Base-by-base conservation (phyloP, 1,284 basidiomycete genomes). In the Microbotryomycetes sp. region DNA sequence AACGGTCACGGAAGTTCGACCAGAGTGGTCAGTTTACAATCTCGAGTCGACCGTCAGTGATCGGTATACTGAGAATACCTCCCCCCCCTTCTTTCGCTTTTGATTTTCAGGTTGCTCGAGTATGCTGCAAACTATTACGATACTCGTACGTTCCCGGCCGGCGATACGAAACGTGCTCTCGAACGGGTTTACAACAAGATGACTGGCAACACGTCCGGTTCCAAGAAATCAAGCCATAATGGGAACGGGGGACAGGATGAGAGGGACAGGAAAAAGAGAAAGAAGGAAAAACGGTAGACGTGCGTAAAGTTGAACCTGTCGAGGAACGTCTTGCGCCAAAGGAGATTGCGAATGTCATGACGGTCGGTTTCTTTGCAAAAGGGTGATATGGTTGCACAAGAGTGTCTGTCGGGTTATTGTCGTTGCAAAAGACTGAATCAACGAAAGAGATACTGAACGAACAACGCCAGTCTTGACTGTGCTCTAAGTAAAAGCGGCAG, bases 1-100 rank as follows among this genome's bases (percentile, higher is more conserved):
- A 45, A 96, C 89, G 0, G 89, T 94, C 23, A 88, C 91, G 1
- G 91, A 93, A 65, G 83, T 97, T 58, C 81, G 83, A 71, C 83
- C 88, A 2, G 92, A 97, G 72, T 97, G 96, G 91, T 89, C 73
- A 31, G 82, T 74, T 0, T 67, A 24, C 47, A 29, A 45, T 49
- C 52, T 45, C 48, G 5, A 41, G 31, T 21, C 35, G 21, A 31
- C 49, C 9, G 3, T 29, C 30, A n/a, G 58, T 15, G n/a, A n/a
- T n/a, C n/a, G n/a, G n/a, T n/a, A n/a, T n/a, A n/a, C n/a, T n/a
- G n/a, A n/a, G n/a, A n/a, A 45, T 46, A 51, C 52, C 9, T 56
- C n/a, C 18, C n/a, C 15, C 23, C 16, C 18, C 9, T 41, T 18
- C 18, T 41, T 41, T 41, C 35, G 35, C 18, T 45, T 18, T 6